Conservation (phyloP, 108 stramenopile genomes). For the Thalassiosira profunda region DNA sequence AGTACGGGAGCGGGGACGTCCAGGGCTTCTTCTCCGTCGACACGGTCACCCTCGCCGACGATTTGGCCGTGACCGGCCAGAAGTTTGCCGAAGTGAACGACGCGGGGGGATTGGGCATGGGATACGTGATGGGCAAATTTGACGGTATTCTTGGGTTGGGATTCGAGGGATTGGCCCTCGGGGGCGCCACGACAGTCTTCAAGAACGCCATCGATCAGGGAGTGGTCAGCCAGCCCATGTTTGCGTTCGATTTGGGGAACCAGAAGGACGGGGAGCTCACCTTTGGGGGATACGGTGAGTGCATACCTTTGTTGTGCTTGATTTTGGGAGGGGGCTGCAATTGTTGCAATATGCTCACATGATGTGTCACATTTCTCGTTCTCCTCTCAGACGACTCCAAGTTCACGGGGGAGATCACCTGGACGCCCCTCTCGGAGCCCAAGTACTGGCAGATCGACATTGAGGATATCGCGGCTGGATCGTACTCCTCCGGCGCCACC, state of each 20-base stretch:
- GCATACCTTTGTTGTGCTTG: no score
- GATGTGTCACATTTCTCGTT: no score
- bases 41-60: slow-evolving; percentile 73
- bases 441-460: slow-evolving; percentile 95
- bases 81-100: slow-evolving; percentile 92
- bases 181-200: slow-evolving; percentile 91
- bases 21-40: slow-evolving; percentile 78
- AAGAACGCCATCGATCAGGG: slow-evolving; percentile 92
- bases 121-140: slow-evolving; percentile 95
- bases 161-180: slow-evolving; percentile 92
- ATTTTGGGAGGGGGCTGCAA: no score
- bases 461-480: slow-evolving; percentile 68
- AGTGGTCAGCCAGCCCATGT: slow-evolving; percentile 76
- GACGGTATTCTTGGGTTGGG: slow-evolving; percentile 99
- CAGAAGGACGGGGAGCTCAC: slow-evolving; percentile 94
- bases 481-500: slow-evolving; percentile 42
- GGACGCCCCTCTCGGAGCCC: slow-evolving; percentile 75
- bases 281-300: slow-evolving; percentile 91
- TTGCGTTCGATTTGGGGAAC: slow-evolving; percentile 98
- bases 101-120: slow-evolving; percentile 98
- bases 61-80: slow-evolving; percentile 68
- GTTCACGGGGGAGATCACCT: slow-evolving; percentile 81
- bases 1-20: slow-evolving; percentile 93
- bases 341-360: no score
- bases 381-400: slow-evolving; percentile 70